Percentiles rank a stretch among this genome's conserved stretches.
Conservation (phyloP, 768 basidiomycete species). For the Mycena filopes region DNA sequence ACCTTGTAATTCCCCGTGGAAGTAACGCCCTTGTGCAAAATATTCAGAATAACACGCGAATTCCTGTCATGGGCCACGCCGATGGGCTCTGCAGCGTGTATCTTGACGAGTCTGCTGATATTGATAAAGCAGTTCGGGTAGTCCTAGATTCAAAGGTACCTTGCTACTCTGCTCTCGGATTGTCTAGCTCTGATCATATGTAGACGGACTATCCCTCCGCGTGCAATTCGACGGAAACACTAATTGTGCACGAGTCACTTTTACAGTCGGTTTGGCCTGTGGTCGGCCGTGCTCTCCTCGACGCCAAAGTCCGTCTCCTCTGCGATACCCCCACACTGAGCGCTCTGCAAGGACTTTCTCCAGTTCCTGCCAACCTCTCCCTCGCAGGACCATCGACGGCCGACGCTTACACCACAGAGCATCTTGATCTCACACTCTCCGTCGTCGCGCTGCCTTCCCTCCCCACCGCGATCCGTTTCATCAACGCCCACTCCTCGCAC, state of each 20-base stretch:
- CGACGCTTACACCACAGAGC: conserved; percentile 87
- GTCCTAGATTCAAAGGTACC: conserved; percentile 91
- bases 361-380: conserved; percentile 50
- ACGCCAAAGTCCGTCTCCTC: conserved; percentile 76
- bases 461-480: conserved; percentile 81
- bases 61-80: conserved; percentile 99
- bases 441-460: conserved; percentile 82
- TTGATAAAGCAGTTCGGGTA: conserved; percentile 83
- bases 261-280: conserved; percentile 82
- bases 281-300: conserved; percentile 79
- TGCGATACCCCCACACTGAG: conserved; percentile 78
- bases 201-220: conserved; percentile 96
- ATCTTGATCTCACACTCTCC: conserved; percentile 86
- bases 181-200: background rate
- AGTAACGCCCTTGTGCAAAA: conserved; percentile 89
- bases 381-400: conserved; percentile 64
- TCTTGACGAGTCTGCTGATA: conserved; percentile 84
- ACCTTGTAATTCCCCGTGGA: conserved; percentile 96
- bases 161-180: background rate
- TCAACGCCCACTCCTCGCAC: conserved; percentile 93
- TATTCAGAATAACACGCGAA: conserved; percentile 91
- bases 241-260: conserved; percentile 83
- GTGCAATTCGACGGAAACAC: conserved; percentile 92
- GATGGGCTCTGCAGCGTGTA: conserved; percentile 95
- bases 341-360: conserved; percentile 56